Evolutionary conservation across 2,329 filamentous ascomycete genomes (phyloP).

Genomic region (Cryphonectria naterciae): DNA sequence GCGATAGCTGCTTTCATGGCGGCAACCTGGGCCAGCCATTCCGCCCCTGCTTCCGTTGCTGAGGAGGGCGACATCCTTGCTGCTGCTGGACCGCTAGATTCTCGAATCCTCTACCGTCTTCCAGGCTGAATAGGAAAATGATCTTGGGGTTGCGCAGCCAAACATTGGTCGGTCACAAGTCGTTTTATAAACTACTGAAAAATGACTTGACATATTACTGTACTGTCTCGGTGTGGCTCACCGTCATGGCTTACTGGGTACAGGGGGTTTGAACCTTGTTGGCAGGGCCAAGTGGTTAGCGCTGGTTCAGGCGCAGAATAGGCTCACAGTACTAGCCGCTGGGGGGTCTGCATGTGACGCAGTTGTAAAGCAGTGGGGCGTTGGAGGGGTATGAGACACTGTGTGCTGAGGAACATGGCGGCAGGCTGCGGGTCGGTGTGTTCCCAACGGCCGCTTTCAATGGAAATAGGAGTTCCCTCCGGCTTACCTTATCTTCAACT

Average conservation of each 20-base stretch:
- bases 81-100: background rate
- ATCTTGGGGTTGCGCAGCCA: background rate
- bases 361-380: constrained; percentile 4
- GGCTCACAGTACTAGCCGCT: constrained; percentile 1
- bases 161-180: background rate
- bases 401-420: background rate
- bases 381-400: constrained; percentile 6
- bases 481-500: constrained; percentile 2
- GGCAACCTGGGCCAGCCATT: constrained; percentile 85
- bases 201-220: background rate
- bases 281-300: background rate
- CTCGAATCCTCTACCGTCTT: background rate
- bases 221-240: constrained; percentile 6
- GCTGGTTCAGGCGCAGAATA: background rate
- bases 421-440: constrained; percentile 5
- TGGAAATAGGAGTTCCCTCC: constrained; percentile 10
- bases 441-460: background rate
- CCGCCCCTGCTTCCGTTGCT: constrained; percentile 48
- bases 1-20: constrained; percentile 87
- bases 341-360: constrained; percentile 10
- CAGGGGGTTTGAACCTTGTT: background rate
- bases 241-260: background rate
- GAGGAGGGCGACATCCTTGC: constrained; percentile 21
- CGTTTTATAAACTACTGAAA: background rate
- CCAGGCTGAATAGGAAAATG: background rate